Conservation (phyloP, 306 rosid species). For the Rosa multiflora region DNA sequence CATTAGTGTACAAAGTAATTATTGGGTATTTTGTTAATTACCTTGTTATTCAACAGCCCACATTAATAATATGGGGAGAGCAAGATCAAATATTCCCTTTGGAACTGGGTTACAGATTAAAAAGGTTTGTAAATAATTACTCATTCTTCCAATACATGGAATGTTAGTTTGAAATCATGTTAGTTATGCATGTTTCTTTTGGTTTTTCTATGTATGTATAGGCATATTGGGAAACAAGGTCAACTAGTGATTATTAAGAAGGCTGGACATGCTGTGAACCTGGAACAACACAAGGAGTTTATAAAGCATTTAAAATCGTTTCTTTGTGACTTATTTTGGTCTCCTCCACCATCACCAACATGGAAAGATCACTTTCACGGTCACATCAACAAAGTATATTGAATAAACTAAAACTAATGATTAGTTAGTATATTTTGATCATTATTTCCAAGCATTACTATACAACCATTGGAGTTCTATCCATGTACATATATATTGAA, state of each 20-base stretch:
- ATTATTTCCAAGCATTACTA: background rate
- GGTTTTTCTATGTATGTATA: slow-evolving; percentile 17
- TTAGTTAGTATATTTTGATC: background rate
- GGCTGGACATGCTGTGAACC: slow-evolving; percentile 69
- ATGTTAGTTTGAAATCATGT: background rate
- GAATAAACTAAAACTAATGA: background rate
- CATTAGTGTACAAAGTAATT: too few species aligned
- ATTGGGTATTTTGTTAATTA: background rate
- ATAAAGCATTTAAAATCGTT: slow-evolving; percentile 46
- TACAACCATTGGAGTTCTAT: background rate
- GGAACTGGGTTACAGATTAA: slow-evolving; percentile 60
- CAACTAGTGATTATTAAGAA: slow-evolving; percentile 45
- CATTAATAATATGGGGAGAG: slow-evolving; percentile 67
- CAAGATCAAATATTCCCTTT: slow-evolving; percentile 63
- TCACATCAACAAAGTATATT: background rate
- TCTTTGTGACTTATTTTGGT: slow-evolving; percentile 32
- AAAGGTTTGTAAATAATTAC: slow-evolving; percentile 29
- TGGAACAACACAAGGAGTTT: slow-evolving; percentile 59
- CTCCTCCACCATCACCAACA: slow-evolving; percentile 14
- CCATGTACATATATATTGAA: background rate
- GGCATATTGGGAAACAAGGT: slow-evolving; percentile 51
- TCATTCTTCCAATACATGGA: too few species aligned
- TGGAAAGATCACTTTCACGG: background rate
- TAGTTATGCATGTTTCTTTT: background rate
- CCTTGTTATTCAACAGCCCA: slow-evolving; percentile 30